These are phyloP conservation scores for Stemphylium vesicarium DNA, from an alignment of 2,329 filamentous ascomycete genomes.

Conservation along the genomic window DNA sequence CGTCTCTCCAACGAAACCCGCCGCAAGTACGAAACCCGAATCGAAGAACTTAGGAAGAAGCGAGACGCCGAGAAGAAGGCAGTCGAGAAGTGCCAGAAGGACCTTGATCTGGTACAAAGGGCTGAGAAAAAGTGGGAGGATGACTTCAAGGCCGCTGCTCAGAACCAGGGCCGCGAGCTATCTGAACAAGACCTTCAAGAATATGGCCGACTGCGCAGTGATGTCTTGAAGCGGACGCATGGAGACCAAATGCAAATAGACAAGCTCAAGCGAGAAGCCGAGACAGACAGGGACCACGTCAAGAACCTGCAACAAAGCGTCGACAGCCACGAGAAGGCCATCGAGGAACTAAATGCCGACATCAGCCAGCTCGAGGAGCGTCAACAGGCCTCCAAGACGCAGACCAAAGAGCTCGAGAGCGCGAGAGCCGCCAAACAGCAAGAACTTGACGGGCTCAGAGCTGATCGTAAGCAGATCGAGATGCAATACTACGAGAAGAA, in stretches of 20 bases:
- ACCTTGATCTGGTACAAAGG: slow-evolving; percentile 84
- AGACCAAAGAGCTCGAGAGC: slow-evolving; percentile 70
- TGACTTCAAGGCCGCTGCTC: slow-evolving; percentile 83
- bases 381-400: slow-evolving; percentile 66
- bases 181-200: slow-evolving; percentile 87
- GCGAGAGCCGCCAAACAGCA: slow-evolving; percentile 91
- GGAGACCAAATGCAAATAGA: slow-evolving; percentile 82
- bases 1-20: slow-evolving; percentile 73
- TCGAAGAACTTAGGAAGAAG: slow-evolving; percentile 76
- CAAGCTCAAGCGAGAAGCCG: slow-evolving; percentile 84
- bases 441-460: slow-evolving; percentile 71
- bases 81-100: slow-evolving; percentile 77
- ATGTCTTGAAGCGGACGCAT: slow-evolving; percentile 83
- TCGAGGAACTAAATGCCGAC: slow-evolving; percentile 77
- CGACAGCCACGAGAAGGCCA: slow-evolving; percentile 74
- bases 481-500: slow-evolving; percentile 88
- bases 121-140: slow-evolving; percentile 87
- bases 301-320: slow-evolving; percentile 89
- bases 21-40: slow-evolving; percentile 69
- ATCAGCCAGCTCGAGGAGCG: slow-evolving; percentile 72
- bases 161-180: slow-evolving; percentile 84
- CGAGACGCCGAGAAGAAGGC: slow-evolving; percentile 72
- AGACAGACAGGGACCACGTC: slow-evolving; percentile 89
- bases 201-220: slow-evolving; percentile 82
- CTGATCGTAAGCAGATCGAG: slow-evolving; percentile 60